phyloP scores from a whole-genome alignment of 768 basidiomycete species.

The Dioszegia hungarica region DNA sequence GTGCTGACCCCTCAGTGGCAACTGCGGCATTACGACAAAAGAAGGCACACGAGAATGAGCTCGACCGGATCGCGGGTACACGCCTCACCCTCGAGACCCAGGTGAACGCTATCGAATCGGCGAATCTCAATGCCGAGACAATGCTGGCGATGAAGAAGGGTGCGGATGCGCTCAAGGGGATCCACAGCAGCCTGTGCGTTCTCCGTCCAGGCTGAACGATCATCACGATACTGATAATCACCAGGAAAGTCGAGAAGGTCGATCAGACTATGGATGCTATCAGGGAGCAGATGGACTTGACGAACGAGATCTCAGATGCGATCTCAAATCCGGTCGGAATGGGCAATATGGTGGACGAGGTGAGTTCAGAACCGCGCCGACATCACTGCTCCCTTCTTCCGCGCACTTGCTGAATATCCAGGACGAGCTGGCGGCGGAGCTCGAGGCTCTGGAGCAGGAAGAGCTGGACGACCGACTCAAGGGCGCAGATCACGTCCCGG shows the following conservation, averaged over 20 bases:
- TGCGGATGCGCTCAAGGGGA: conserved; percentile 58
- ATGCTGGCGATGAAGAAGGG: conserved; percentile 97
- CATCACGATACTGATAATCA: neutral
- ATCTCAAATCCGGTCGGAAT: conserved; percentile 68
- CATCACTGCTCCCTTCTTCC: neutral
- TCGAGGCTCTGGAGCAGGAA: conserved; percentile 83
- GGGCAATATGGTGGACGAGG: conserved; percentile 67
- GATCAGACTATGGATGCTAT: conserved; percentile 83
- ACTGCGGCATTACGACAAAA: conserved; percentile 86
- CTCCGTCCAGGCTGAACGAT: neutral
- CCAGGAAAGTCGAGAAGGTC: conserved; percentile 78
- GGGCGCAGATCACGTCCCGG: conserved; percentile 82
- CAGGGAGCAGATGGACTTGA: conserved; percentile 83
- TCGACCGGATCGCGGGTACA: conserved; percentile 77
- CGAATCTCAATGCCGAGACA: conserved; percentile 95
- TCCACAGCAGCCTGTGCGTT: conserved; percentile 78
- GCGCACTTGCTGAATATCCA: conserved; percentile 42
- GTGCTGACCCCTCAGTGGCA: conserved; percentile 59
- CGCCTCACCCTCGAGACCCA: conserved; percentile 91
- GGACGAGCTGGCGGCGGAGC: conserved; percentile 72
- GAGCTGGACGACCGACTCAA: conserved; percentile 75
- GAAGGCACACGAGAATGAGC: conserved; percentile 79
- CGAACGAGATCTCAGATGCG: conserved; percentile 83
- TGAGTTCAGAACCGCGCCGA: conserved; percentile 52
- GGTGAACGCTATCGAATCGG: conserved; percentile 93